Base-by-base conservation (phyloP, 2,329 filamentous ascomycete genomes). In the Cryphonectria nitschkei region DNA sequence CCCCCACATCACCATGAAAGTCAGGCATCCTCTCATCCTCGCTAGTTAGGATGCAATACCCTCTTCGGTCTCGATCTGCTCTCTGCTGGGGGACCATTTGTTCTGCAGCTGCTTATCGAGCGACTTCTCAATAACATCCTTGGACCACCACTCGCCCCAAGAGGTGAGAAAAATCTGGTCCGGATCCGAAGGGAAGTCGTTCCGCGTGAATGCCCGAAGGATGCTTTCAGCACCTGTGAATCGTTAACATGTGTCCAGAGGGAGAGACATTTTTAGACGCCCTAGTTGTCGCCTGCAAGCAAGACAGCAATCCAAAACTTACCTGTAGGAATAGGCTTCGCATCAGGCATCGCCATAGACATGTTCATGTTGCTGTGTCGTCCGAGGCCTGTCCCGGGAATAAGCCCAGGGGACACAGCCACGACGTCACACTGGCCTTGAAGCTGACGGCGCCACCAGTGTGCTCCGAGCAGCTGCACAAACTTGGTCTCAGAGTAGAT, bases 361-460 rank as follows among this genome's bases (percentile, higher is more conserved):
- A 81, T 26, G 19, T 74, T 75, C 32, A 82, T 70, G 3, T 75
- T 77, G 13, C 73, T 75, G 3, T 79, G 77, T 2, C 81, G 76
- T 0, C 75, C 76, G 22, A 88, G 78, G 0, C 82, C 81, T 0
- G 86, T 87, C n/a, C 74, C 74, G 1, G 85, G 85, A 52, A 88
- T 82, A 3, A 88, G 74, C 0, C 86, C 86, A 0, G 86, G 86
- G 11, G 86, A 88, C 7, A 87, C 85, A 14, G 86, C 86, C 6
- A 88, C 81, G 29, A 88, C 83, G 6, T 78, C 74, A 75, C 82
- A 84, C 37, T 79, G 77, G 34, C 78, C 82, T 0, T 74, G 69
- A n/a, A 88, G 81, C 73, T 86, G 79, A 3, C 86, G 85, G 1
- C 85, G 84, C 86, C 86, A 88, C 85, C 85, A 88, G 64, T 88